These are phyloP conservation scores for Podila minutissima DNA, from an alignment of 192 early-diverging fungal genomes.

Conservation along the genomic window DNA sequence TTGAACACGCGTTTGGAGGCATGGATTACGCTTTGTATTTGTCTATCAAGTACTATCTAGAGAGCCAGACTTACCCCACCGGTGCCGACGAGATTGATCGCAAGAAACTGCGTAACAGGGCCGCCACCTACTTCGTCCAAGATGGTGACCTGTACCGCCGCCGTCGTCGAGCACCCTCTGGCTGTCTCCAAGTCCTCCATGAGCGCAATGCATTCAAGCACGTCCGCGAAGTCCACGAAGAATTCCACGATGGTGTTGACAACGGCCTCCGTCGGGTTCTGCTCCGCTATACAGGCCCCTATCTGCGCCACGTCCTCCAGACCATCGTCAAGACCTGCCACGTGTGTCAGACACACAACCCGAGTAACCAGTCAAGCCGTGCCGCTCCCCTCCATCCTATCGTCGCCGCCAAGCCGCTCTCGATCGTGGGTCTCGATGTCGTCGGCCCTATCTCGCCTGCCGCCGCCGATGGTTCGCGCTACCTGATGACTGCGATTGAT, in stretches of 20 bases:
- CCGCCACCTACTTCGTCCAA: background rate
- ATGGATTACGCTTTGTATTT: background rate
- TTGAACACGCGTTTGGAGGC: background rate
- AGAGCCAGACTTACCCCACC: background rate
- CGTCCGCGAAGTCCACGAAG: slow-evolving; percentile 7
- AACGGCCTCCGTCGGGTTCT: slow-evolving; percentile 1
- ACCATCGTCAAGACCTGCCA: background rate
- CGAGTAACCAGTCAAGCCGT: background rate
- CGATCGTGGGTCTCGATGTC: background rate
- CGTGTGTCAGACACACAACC: slow-evolving; percentile 12
- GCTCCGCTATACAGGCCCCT: background rate
- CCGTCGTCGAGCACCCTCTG: background rate
- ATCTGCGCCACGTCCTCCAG: background rate
- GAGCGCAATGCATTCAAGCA: background rate
- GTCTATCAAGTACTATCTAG: background rate
- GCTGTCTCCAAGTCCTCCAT: slow-evolving; percentile 10
- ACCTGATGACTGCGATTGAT: background rate
- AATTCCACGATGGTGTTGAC: slow-evolving; percentile 7
- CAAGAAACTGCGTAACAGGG: background rate
- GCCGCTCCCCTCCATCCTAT: background rate
- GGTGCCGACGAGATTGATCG: background rate
- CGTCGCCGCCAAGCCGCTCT: background rate
- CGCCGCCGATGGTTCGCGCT: background rate
- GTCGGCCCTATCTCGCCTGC: background rate
- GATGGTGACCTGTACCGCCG: background rate